Base-by-base conservation (phyloP, 805 yeast species). In the Pichia ethanolica region DNA sequence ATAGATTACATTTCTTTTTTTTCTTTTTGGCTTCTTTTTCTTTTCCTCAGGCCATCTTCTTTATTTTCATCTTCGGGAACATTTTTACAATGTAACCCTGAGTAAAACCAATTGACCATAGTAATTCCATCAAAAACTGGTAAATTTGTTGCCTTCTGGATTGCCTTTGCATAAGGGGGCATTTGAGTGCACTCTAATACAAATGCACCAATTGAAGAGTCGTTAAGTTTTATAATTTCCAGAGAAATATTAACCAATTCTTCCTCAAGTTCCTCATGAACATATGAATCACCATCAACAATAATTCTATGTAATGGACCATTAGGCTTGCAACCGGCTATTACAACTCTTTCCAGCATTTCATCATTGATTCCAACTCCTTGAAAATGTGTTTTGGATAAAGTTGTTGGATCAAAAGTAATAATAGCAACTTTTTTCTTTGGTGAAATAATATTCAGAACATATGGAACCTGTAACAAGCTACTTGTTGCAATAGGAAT, bases 131-230 rank as follows among this genome's bases (percentile, higher is more conserved):
- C 69, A 54, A 57, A 66, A 5, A 66, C 66, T 1, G 70, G 69
- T 13, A 62, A 44, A 3, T 59, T 60, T 5, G 60, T 56, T n/a
- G 54, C 60, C 20, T 38, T 36, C 28, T 59, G 65, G 28, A 67
- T 59, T 1, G 63, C 65, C 40, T 55, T 57, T 12, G 68, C 55
- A 43, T 52, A 59, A n/a, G 69, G 70, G 20, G 67, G 68, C 67
- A 67, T 66, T 45, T 66, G 67, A 7, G 69, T 63, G 47, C 71
- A 65, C 48, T 65, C 70, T 47, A 66, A 56, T 9, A 66, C 67
- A 47, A 66, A 55, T 0, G 62, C 69, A 11, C 63, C 61, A 35
- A 65, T 56, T 6, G 48, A 42, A 8, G 60, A 57, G 20, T 58
- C 52, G 7, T 50, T 50, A 3, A 20, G 20, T 20, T 45, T 47